phyloP scores from a whole-genome alignment of 1,139 yeast genomes.

The Debaryomyces robertsiae region DNA sequence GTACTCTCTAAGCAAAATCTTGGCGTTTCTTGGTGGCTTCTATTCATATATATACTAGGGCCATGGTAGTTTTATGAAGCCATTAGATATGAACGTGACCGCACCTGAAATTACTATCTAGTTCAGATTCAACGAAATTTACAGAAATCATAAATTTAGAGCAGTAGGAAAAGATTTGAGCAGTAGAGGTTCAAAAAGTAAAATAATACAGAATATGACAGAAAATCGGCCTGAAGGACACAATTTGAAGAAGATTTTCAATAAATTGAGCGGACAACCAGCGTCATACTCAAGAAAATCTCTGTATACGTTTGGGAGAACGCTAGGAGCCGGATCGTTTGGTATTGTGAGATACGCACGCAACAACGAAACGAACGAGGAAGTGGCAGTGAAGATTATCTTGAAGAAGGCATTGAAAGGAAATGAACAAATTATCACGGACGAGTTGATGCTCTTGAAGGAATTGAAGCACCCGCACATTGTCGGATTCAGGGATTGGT shows the following conservation, averaged over 20 bases:
- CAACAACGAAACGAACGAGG: constrained; percentile 57
- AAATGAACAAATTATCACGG: constrained; percentile 68
- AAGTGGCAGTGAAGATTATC: constrained; percentile 85
- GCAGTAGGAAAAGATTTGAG: no score
- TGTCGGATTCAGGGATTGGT: constrained; percentile 84
- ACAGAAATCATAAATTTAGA: no score
- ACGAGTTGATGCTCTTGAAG: constrained; percentile 70
- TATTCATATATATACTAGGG: no score
- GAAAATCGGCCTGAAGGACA: constrained; percentile 14
- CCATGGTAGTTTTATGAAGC: neutral
- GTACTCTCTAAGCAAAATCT: no score
- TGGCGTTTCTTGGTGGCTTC: no score
- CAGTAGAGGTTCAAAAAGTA: no score
- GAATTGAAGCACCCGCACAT: constrained; percentile 76
- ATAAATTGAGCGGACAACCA: constrained; percentile 74
- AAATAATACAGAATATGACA: constrained; percentile 7
- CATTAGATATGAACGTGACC: constrained; percentile 8
- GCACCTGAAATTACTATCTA: constrained; percentile 2
- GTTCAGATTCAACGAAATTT: no score
- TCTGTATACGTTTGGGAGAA: constrained; percentile 70
- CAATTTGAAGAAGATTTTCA: constrained; percentile 38
- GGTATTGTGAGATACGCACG: constrained; percentile 85
- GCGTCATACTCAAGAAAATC: constrained; percentile 63
- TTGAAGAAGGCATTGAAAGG: constrained; percentile 80
- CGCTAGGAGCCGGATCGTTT: constrained; percentile 89